phyloP scores from a whole-genome alignment of 2,329 filamentous ascomycete genomes.

The Neofusicoccum ribis region DNA sequence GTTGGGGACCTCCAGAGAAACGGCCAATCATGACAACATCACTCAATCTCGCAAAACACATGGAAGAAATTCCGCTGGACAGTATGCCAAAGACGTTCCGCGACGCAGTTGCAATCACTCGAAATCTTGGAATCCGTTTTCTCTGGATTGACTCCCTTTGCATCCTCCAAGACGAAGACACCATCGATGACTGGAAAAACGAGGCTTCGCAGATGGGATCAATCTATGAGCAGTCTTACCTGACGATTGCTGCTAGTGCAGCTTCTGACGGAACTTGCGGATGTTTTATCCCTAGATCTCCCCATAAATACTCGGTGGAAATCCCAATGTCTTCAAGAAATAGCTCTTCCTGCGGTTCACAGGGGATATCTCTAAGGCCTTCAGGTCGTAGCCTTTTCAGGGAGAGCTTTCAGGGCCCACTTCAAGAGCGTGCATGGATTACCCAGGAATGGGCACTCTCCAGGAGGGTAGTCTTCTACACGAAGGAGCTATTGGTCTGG shows the following conservation, averaged over 20 bases:
- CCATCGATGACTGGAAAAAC: neutral
- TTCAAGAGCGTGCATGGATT: neutral
- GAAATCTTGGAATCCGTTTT: neutral
- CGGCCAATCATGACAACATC: too few species aligned
- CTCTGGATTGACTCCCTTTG: constrained; percentile 21
- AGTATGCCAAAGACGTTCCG: neutral
- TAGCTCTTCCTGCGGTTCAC: too few species aligned
- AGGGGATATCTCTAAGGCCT: too few species aligned
- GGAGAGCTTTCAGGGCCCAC: neutral
- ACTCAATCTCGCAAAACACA: too few species aligned
- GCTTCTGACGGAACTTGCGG: neutral
- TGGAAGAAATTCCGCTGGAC: too few species aligned
- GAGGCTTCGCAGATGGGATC: neutral
- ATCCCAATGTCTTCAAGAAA: too few species aligned
- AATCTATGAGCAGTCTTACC: neutral
- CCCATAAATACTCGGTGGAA: too few species aligned
- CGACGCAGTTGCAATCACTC: neutral
- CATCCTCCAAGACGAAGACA: constrained; percentile 19
- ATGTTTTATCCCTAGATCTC: neutral
- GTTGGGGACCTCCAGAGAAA: too few species aligned
- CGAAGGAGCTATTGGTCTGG: neutral
- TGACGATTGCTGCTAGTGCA: neutral
- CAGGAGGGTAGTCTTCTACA: neutral
- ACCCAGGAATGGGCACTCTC: neutral
- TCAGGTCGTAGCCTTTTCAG: too few species aligned